Evolutionary conservation across 352 stramenopile genomes (phyloP), one percentile per base, ranked within the genome.

Genomic region (Phytophthora chlamydospora): DNA sequence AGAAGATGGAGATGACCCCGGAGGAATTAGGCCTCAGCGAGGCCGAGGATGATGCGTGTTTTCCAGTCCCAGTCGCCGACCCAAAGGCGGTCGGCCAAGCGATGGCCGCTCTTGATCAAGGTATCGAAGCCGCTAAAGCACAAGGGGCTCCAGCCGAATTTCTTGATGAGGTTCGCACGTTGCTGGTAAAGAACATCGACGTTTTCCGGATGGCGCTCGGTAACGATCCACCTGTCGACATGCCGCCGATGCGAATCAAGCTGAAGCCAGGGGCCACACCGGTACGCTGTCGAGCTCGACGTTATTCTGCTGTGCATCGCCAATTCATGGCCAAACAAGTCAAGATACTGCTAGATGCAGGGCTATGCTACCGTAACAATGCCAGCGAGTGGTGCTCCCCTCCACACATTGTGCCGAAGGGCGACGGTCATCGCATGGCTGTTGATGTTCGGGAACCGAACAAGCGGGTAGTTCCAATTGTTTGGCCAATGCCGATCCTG

Each of bases 401-500:
- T 0, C 33, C 41, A 2, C 42, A 55, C 9, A 33, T 50, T 2
- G 58, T 59, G 42, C n/a, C n/a, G n/a, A n/a, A n/a, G n/a, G n/a
- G n/a, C n/a, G n/a, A n/a, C n/a, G n/a, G n/a, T n/a, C n/a, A n/a
- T 40, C 57, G 46, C 9, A 65, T 65, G 57, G 58, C 47, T 11
- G 57, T 65, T 0, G 57, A 65, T 39, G 55, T 58, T 27, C 40
- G 40, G 6, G 46, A 27, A 7, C n/a, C 57, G 1, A 65, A 65
- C 24, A 27, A 35, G n/a, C 24, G 38, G 2, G 57, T 65, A 1
- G 57, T 42, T 8, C 34, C 17, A 14, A 38, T 49, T 2, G 32
- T 49, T 6, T 65, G 56, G 56, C 57, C 57, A 4, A 65, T 65
- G 57, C 57, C 57, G 0, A 65, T 65, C 7, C 27, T 65, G 13